Evolutionary conservation across 129 eudicot species (phyloP), one percentile per base, ranked within the genome.

Genomic region (Rutidosis leptorrhynchoides): DNA sequence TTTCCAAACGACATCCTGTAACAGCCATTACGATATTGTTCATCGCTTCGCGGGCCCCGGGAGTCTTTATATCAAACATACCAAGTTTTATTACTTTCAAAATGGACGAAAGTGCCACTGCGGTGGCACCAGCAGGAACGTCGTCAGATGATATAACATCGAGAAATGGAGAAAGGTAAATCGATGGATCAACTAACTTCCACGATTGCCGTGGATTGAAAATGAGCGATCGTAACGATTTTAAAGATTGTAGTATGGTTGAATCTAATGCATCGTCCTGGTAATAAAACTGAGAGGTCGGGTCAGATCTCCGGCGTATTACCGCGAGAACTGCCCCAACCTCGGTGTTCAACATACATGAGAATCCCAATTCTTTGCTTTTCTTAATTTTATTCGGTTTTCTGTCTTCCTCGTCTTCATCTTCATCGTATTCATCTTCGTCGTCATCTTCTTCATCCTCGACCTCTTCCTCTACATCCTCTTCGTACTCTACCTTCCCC

Each of bases 261-360:
- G 80, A 21, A 61, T 88, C 91, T 26, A 63, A 72, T 29, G 7
- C 32, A 0, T 92, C 95, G 1, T 85, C 86, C 22, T 70, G 79
- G 48, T 72, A 77, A 51, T 29, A n/a, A 51, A 56, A 83, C 1
- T 81, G 83, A n/a, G 83, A 63, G 61, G 54, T 64, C 1, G 74
- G 42, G 23, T 87, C 96, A 1, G 75, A 25, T 23, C 77, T 68
- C 0, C 88, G 84, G 1, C 98, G 84, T 10, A 92, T 77, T 1
- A 84, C 85, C 4, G 98, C 96, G 0, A 92, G 76, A 27, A 92
- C 86, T 0, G 98, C 88, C n/a, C 98, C 90, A 2, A 85, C 87
- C 74, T 92, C 98, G 8, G 98, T 83, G 81, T 85, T 92, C 7
- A 92, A 68, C 84, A 82, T 88, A 76, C 98, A 92, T 3, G 98